phyloP scores from a whole-genome alignment of 2,329 filamentous ascomycete species.

The Thyridium curvatum region DNA sequence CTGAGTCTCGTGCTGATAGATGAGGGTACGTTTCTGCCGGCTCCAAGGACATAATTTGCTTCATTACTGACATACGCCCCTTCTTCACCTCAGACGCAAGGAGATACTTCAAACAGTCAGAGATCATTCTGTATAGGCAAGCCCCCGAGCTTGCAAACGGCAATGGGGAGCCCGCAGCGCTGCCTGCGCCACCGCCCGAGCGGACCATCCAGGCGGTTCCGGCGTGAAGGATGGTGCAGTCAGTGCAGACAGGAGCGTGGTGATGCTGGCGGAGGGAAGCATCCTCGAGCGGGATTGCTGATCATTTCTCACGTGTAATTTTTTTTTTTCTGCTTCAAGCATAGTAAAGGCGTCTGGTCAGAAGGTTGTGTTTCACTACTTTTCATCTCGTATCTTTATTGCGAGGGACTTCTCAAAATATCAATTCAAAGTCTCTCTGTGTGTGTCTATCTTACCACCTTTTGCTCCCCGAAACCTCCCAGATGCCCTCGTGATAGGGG shows the following conservation, averaged over 20 bases:
- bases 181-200: constrained; percentile 37
- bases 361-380: too few relatives aligned
- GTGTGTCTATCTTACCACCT: too few relatives aligned
- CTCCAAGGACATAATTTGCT: constrained; percentile 5
- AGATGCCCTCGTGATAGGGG: too few relatives aligned
- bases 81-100: constrained; percentile 64
- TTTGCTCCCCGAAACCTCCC: too few relatives aligned
- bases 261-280: too few relatives aligned
- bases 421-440: too few relatives aligned
- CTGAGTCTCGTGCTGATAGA: constrained; percentile 93
- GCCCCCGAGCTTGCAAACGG: constrained; percentile 48
- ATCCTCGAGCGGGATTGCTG: not conserved
- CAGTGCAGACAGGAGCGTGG: too few relatives aligned
- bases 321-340: constrained; percentile 5
- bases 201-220: constrained; percentile 37
- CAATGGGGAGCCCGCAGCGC: constrained; percentile 17
- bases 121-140: constrained; percentile 94
- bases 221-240: constrained; percentile 7
- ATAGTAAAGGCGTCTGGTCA: constrained; percentile 13
- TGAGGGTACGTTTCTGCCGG: constrained; percentile 56
- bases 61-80: constrained; percentile 8
- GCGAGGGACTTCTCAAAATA: too few relatives aligned
- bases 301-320: not conserved
- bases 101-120: constrained; percentile 97
- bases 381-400: too few relatives aligned